phyloP scores from a whole-genome alignment of 75 land plant species.

The Pinus taeda region DNA sequence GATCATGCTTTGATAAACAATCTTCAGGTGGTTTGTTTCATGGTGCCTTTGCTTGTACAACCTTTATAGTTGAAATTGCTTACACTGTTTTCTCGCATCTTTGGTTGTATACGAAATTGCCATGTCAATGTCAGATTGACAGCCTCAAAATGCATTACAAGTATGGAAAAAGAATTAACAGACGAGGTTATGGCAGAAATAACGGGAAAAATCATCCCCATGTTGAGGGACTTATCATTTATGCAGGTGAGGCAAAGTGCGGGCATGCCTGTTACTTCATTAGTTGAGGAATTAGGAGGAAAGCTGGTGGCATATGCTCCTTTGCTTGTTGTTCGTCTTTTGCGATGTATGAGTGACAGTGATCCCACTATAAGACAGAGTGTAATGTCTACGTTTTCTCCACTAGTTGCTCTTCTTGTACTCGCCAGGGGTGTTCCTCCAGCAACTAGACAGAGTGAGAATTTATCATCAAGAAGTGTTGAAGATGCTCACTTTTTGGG shows the following conservation, averaged over 20 bases:
- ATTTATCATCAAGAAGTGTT: no score
- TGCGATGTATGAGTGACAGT: constrained; percentile 94
- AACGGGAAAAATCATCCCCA: constrained; percentile 67
- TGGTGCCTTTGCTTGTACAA: constrained; percentile 65
- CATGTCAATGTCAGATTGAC: constrained; percentile 88
- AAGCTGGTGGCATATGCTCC: constrained; percentile 88
- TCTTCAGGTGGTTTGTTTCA: constrained; percentile 21
- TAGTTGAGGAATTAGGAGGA: constrained; percentile 81
- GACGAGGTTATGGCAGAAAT: constrained; percentile 68
- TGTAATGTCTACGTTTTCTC: constrained; percentile 93
- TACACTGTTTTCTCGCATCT: constrained; percentile 78
- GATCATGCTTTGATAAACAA: no score
- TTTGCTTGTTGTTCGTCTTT: constrained; percentile 85
- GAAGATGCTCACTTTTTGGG: no score
- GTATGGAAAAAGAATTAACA: constrained; percentile 82
- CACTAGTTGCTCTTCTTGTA: constrained; percentile 94
- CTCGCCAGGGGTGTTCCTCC: constrained; percentile 70
- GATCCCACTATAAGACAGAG: constrained; percentile 77
- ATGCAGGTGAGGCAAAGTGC: constrained; percentile 91
- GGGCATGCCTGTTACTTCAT: constrained; percentile 83
- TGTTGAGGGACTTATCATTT: constrained; percentile 68
- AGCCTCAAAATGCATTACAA: constrained; percentile 83
- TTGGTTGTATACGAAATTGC: constrained; percentile 75
- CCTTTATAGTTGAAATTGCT: constrained; percentile 56
- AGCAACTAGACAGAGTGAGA: no score